Percentiles rank a stretch among this genome's conserved stretches.
These are phyloP conservation scores for Aspergillus tubingensis DNA, from an alignment of 2,329 filamentous ascomycete genomes.

Conservation along the genomic window DNA sequence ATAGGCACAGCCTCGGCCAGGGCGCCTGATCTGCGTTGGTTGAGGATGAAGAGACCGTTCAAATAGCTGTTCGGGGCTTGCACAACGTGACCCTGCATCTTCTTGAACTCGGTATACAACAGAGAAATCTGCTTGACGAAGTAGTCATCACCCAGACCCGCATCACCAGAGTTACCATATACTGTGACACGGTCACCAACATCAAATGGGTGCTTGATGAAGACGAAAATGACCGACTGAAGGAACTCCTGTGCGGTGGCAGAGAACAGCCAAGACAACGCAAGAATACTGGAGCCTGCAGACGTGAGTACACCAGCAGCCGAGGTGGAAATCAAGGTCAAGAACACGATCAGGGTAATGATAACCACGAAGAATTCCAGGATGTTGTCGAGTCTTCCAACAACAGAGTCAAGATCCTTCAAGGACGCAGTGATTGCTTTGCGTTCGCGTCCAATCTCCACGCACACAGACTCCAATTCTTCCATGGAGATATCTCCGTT, in stretches of 20 bases:
- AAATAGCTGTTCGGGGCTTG: conserved; percentile 93
- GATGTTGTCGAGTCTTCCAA: conserved; percentile 83
- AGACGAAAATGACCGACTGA: conserved; percentile 92
- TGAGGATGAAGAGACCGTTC: conserved; percentile 91
- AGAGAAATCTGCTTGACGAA: conserved; percentile 94
- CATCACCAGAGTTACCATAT: conserved; percentile 84
- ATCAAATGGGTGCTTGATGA: conserved; percentile 96
- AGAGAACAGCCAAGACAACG: conserved; percentile 88
- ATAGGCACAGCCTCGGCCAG: conserved; percentile 84
- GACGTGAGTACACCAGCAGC: conserved; percentile 90
- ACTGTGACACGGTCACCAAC: conserved; percentile 90
- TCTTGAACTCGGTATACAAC: conserved; percentile 96
- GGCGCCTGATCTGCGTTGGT: conserved; percentile 85
- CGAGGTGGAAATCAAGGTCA: conserved; percentile 85
- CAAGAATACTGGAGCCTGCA: conserved; percentile 82
- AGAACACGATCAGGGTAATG: conserved; percentile 80
- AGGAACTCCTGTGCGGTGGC: conserved; percentile 92
- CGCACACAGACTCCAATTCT: conserved; percentile 87
- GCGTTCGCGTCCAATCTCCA: conserved; percentile 90
- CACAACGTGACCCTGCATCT: conserved; percentile 95
- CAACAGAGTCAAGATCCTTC: conserved; percentile 92
- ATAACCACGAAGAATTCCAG: conserved; percentile 83
- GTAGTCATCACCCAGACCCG: conserved; percentile 82
- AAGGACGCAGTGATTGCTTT: conserved; percentile 93
- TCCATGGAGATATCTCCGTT: conserved; percentile 97